phyloP scores from a whole-genome alignment of 1,284 basidiomycete species.

The Apiotrichum montevideense region DNA sequence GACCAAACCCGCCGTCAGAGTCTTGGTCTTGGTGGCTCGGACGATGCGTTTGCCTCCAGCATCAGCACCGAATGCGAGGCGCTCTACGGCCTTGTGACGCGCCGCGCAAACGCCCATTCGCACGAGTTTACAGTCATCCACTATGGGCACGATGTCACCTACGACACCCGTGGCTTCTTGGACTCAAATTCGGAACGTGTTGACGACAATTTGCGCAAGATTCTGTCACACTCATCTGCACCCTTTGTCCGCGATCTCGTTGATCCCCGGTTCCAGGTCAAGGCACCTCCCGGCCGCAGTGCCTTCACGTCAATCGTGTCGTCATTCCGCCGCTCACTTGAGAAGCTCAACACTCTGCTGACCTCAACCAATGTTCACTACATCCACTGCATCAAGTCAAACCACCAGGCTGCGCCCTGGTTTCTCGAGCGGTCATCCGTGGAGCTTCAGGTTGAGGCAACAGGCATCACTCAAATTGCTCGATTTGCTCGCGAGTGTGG shows the following conservation, averaged over 20 bases:
- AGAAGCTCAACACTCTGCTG: slow-evolving; percentile 13
- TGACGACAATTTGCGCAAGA: slow-evolving; percentile 12
- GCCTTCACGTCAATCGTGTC: slow-evolving; percentile 14
- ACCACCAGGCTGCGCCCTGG: slow-evolving; percentile 12
- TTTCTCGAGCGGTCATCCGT: slow-evolving; percentile 11
- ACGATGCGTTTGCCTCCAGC: slow-evolving; percentile 12
- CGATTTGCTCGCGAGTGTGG: slow-evolving; percentile 17
- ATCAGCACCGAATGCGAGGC: slow-evolving; percentile 12
- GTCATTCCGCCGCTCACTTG: slow-evolving; percentile 16
- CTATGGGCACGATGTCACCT: slow-evolving; percentile 15
- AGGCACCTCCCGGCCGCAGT: slow-evolving; percentile 4
- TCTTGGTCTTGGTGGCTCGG: slow-evolving; percentile 12
- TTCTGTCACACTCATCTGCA: slow-evolving; percentile 1
- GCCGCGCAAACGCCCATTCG: slow-evolving; percentile 4
- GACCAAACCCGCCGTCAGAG: slow-evolving; percentile 18
- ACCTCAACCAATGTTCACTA: slow-evolving; percentile 13
- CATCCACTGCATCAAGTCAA: slow-evolving; percentile 21
- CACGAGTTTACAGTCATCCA: slow-evolving; percentile 16
- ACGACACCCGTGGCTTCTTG: slow-evolving; percentile 15
- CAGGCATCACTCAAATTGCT: slow-evolving; percentile 15
- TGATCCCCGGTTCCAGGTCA: background rate
- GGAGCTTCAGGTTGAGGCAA: slow-evolving; percentile 13
- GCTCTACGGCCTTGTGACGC: slow-evolving; percentile 9
- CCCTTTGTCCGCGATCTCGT: slow-evolving; percentile 7
- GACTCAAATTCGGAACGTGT: slow-evolving; percentile 18